A percentile compares a stretch with the other conserved stretches of the same genome.
Conservation (phyloP, 257 asterid genomes). For the Ilex aquifolium region DNA sequence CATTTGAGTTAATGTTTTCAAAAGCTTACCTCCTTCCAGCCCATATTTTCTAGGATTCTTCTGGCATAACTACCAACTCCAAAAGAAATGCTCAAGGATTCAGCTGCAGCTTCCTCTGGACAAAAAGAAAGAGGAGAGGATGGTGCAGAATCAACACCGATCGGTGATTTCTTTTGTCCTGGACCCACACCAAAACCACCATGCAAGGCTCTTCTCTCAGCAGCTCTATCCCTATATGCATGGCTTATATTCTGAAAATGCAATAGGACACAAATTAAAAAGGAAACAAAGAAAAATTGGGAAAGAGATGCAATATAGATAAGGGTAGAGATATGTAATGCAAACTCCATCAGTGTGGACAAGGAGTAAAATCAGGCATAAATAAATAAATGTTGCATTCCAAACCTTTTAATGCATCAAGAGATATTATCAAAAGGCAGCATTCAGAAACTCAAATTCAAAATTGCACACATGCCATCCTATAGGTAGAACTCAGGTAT, state of each 20-base stretch:
- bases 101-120: conserved; percentile 68
- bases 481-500: too few relatives aligned
- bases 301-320: conserved; percentile 1
- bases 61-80: conserved; percentile 90
- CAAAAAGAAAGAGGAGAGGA: conserved; percentile 34
- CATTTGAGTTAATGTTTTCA: background rate
- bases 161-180: conserved; percentile 61
- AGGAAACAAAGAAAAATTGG: background rate
- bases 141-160: conserved; percentile 34
- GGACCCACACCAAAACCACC: conserved; percentile 94
- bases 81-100: conserved; percentile 65
- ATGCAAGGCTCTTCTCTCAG: conserved; percentile 89
- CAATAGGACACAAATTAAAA: conserved; percentile 4
- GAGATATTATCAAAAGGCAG: too few relatives aligned
- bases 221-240: conserved; percentile 87
- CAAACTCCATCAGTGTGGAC: too few relatives aligned
- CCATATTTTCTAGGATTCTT: conserved; percentile 79
- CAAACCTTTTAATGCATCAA: too few relatives aligned
- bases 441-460: too few relatives aligned
- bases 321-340: background rate
- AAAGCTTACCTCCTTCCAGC: conserved; percentile 90
- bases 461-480: too few relatives aligned
- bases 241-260: conserved; percentile 32
- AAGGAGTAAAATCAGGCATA: too few relatives aligned
- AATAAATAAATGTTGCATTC: too few relatives aligned